A percentile compares a stretch with the other conserved stretches of the same genome.
These are phyloP conservation scores for Botrytis cinerea DNA, from an alignment of 2,329 filamentous ascomycete species.

Conservation along the genomic window DNA sequence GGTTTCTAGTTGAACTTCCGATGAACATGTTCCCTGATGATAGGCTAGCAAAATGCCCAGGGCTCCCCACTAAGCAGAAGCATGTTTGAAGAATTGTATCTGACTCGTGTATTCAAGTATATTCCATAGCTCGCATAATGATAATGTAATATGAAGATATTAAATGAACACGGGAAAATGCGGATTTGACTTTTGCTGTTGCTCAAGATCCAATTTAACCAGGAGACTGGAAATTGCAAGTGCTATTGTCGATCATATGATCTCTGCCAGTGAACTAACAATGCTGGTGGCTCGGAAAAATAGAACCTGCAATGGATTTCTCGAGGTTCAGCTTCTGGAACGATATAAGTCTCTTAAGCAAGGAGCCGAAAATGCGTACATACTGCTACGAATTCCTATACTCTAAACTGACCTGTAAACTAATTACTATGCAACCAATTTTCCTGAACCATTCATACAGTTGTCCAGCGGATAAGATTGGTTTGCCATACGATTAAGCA, in stretches of 20 bases:
- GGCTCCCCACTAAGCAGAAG: not conserved
- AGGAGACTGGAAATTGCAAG: not conserved
- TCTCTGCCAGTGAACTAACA: not conserved
- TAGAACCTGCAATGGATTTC: not conserved
- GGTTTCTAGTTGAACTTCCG: not conserved
- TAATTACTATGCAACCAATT: not conserved
- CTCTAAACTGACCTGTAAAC: not conserved
- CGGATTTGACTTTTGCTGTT: not conserved
- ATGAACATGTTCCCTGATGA: not conserved
- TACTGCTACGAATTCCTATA: not conserved
- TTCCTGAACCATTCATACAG: not conserved
- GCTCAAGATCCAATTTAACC: not conserved
- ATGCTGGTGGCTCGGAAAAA: not conserved
- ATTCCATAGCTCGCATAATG: not conserved
- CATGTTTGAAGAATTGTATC: not conserved
- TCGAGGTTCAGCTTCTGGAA: not conserved
- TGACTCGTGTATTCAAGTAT: not conserved
- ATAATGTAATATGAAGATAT: not conserved
- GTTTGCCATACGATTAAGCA: not conserved
- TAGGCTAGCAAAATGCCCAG: not conserved
- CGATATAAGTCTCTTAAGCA: not conserved
- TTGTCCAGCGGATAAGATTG: not conserved
- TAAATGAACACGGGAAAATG: not conserved
- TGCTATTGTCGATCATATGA: not conserved
- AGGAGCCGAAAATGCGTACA: not conserved